phyloP scores from a whole-genome alignment of 345 rosid genomes.

The Eutrema heterophyllum region DNA sequence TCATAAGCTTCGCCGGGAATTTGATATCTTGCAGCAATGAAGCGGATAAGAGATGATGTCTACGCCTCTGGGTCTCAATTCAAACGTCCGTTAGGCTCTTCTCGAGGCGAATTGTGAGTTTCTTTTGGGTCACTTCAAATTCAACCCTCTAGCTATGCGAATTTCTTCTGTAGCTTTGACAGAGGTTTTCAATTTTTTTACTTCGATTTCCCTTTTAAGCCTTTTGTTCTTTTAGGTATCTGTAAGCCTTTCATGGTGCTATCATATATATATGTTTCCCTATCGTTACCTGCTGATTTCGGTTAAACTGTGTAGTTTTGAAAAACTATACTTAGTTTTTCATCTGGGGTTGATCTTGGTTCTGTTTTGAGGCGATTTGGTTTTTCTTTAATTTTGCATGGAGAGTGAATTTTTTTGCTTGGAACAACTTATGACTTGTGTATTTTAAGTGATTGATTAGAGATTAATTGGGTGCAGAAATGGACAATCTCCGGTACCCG shows the following conservation, averaged over 20 bases:
- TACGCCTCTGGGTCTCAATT: slow-evolving; percentile 59
- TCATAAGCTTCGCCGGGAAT: not conserved
- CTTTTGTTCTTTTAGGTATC: not conserved
- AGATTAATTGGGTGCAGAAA: slow-evolving; percentile 19
- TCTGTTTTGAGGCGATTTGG: not conserved
- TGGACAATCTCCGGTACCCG: slow-evolving; percentile 47
- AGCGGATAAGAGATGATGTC: slow-evolving; percentile 66
- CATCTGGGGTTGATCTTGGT: not conserved
- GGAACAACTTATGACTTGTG: not conserved
- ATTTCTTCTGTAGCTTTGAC: not conserved
- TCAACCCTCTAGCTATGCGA: not conserved
- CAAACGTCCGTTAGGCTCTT: slow-evolving; percentile 57
- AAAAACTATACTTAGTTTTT: not conserved
- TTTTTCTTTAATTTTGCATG: not conserved
- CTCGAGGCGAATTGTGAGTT: slow-evolving; percentile 73
- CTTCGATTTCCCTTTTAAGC: not conserved
- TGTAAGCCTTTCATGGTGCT: not conserved
- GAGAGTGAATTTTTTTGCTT: not conserved
- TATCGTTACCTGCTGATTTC: not conserved
- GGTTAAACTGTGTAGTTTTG: not conserved
- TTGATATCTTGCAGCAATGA: slow-evolving; percentile 48
- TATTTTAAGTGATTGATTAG: not conserved
- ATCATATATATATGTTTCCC: not conserved
- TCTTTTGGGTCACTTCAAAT: not conserved
- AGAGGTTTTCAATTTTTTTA: not conserved